These are phyloP conservation scores for Torulaspora globosa DNA, from an alignment of 1,139 yeast species.

Conservation along the genomic window DNA sequence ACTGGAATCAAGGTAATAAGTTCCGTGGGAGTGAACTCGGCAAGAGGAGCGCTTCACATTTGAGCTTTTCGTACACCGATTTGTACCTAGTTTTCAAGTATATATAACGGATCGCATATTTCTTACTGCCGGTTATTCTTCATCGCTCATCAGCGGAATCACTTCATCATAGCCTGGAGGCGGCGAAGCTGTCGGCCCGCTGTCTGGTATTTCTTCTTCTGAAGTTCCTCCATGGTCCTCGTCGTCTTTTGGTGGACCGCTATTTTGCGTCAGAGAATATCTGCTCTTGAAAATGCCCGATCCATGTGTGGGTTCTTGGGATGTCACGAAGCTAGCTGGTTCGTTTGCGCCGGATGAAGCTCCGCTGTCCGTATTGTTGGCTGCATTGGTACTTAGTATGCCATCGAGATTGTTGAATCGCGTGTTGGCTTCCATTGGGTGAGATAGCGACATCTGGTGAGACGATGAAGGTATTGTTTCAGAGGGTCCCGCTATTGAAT, in stretches of 20 bases:
- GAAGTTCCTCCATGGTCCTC: slow-evolving; percentile 8
- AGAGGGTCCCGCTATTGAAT: slow-evolving; percentile 20
- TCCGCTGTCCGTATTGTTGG: neutral
- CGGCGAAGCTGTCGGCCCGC: slow-evolving; percentile 3
- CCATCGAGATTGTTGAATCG: slow-evolving; percentile 22
- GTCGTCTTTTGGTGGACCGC: neutral
- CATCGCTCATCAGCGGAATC: slow-evolving; percentile 19
- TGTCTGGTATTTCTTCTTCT: neutral
- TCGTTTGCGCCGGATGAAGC: neutral
- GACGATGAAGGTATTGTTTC: slow-evolving; percentile 4
- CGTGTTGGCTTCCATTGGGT: slow-evolving; percentile 10
- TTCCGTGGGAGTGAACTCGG: slow-evolving; percentile 71
- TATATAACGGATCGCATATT: neutral
- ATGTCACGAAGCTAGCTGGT: neutral
- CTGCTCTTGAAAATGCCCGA: slow-evolving; percentile 13
- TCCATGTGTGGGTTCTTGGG: slow-evolving; percentile 1
- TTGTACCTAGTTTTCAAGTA: neutral
- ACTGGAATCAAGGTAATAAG: slow-evolving; percentile 81
- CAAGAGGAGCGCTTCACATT: slow-evolving; percentile 38
- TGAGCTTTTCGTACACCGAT: slow-evolving; percentile 10
- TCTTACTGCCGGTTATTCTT: slow-evolving; percentile 7
- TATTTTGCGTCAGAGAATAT: slow-evolving; percentile 9
- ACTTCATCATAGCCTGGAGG: slow-evolving; percentile 29
- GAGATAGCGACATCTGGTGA: slow-evolving; percentile 6
- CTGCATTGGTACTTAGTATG: slow-evolving; percentile 12